A percentile compares a stretch with the other conserved stretches of the same genome.
Conservation (phyloP, 164 flowering plant genomes). For the Chimonanthus praecox region DNA sequence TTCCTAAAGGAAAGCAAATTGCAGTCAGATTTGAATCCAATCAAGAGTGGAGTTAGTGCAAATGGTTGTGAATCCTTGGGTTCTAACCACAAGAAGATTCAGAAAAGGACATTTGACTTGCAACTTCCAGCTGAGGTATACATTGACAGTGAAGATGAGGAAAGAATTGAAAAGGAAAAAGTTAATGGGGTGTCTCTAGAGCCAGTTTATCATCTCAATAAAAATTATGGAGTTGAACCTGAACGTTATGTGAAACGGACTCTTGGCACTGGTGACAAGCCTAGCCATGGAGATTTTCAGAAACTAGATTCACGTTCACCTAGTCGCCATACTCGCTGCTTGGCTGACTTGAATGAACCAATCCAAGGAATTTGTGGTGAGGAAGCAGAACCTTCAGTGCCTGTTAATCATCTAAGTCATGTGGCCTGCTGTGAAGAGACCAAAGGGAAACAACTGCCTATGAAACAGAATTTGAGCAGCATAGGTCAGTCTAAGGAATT, state of each 20-base stretch:
- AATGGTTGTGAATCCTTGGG: conserved; percentile 47
- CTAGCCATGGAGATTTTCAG: conserved; percentile 17
- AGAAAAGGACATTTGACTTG: conserved; percentile 71
- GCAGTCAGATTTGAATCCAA: conserved; percentile 25
- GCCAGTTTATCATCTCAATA: conserved; percentile 17
- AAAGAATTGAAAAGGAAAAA: conserved; percentile 26
- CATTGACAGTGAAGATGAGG: conserved; percentile 61
- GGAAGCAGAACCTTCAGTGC: conserved; percentile 32
- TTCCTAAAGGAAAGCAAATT: conserved; percentile 37
- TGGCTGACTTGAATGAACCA: conserved; percentile 85
- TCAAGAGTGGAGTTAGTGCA: conserved; percentile 37
- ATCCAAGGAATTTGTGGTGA: conserved; percentile 30
- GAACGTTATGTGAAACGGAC: conserved; percentile 30
- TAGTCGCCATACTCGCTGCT: conserved; percentile 11
- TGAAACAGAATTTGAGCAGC: conserved; percentile 15
- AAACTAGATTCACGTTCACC: conserved; percentile 24
- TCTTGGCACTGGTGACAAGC: conserved; percentile 23
- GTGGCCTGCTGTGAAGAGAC: conserved; percentile 16
- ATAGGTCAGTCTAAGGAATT: conserved; percentile 17
- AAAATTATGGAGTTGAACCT: conserved; percentile 17
- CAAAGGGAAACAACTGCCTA: conserved; percentile 17
- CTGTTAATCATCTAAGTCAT: conserved; percentile 29
- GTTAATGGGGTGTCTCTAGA: conserved; percentile 12
- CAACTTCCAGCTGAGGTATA: conserved; percentile 84
- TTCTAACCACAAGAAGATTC: conserved; percentile 47